Evolutionary conservation across 495 filamentous ascomycete genomes (phyloP), one percentile per base, ranked within the genome.

Genomic region (Podospora bellae-mahoneyi): DNA sequence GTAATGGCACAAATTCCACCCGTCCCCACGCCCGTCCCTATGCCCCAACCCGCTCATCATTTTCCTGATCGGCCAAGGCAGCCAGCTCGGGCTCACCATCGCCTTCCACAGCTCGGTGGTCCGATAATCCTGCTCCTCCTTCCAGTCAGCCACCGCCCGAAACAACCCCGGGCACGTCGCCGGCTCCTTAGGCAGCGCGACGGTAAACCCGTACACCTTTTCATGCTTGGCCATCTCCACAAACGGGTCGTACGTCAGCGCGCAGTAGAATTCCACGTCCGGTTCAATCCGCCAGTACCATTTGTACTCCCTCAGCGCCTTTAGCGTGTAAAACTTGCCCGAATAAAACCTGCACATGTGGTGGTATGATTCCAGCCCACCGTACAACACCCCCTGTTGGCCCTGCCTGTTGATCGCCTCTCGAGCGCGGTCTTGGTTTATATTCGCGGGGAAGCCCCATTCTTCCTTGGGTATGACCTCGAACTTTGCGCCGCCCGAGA

Each of bases 261-360:
- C 76, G 72, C 84, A 86, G 69, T 79, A 78, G 72, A 83, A 84
- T 48, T 82, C 80, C 30, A 85, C 79, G 54, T 81, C 82, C 1
- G 84, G 84, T 70, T 85, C 84, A 18, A 85, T 75, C 26, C 84
- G 80, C 84, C 84, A 86, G 69, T 86, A 86, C 83, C 82, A 83
- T 58, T 80, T 80, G 71, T 81, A 83, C 59, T 79, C 74, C 56
- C 74, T 72, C 32, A 83, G 74, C 10, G 80, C 80, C 32, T 78
- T 72, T 64, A 81, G 74, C 56, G 74, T 78, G 60, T 81, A 83
- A 60, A 82, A 83, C 20, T 96, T 96, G 88, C 94, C 95, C 56
- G 94, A 99, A 80, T 97, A 97, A 83, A 99, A 99, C 62, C 95
- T 86, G 77, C 92, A 96, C 92, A 96, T 96, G 81, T 97, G 92